A percentile compares a stretch with the other conserved stretches of the same genome.
These are phyloP conservation scores for Ophiostoma novo-ulmi DNA, from an alignment of 2,329 filamentous ascomycete genomes.

Conservation along the genomic window DNA sequence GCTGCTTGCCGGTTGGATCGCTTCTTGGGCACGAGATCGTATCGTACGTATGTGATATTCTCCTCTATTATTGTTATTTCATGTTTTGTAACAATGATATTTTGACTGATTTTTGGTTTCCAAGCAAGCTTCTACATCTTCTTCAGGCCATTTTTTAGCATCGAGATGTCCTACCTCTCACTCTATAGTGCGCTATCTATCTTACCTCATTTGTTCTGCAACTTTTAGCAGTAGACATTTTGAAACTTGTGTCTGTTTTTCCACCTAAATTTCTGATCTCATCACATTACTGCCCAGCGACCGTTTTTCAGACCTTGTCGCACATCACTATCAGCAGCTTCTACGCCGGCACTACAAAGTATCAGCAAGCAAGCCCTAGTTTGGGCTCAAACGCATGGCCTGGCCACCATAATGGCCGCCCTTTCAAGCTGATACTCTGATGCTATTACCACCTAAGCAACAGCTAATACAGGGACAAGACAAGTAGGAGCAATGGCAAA, in stretches of 20 bases:
- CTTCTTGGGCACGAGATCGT: constrained; percentile 12
- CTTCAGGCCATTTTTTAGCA: neutral
- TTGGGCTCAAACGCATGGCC: constrained; percentile 5
- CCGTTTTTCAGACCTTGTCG: neutral
- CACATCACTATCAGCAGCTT: neutral
- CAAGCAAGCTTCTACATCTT: neutral
- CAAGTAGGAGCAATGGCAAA: neutral
- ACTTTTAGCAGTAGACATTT: neutral
- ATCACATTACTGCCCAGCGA: constrained; percentile 16
- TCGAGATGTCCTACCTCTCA: neutral
- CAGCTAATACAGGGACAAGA: no score
- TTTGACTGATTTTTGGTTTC: neutral
- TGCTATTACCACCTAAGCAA: no score
- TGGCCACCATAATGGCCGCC: neutral
- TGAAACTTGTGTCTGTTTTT: neutral
- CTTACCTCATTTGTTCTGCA: neutral
- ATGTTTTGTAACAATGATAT: neutral
- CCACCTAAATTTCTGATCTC: neutral
- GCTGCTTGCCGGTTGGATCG: constrained; percentile 15
- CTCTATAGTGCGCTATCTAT: neutral
- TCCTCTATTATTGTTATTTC: neutral
- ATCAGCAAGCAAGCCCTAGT: neutral
- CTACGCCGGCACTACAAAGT: neutral
- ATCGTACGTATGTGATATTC: neutral
- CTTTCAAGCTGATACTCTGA: neutral